Conservation (phyloP, 2,329 filamentous ascomycete genomes). For the Daldinia eschscholtzii region DNA sequence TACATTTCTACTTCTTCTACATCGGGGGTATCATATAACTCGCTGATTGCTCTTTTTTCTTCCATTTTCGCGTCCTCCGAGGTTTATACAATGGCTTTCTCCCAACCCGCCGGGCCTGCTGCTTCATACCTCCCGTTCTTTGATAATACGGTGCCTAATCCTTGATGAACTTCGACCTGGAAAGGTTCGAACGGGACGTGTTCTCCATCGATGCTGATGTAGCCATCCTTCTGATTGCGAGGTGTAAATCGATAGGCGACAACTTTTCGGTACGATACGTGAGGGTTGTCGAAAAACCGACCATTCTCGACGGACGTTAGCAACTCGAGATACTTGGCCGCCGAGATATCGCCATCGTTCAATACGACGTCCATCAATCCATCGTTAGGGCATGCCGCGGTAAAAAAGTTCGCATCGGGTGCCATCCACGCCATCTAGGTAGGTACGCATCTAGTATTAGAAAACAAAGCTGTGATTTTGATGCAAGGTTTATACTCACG, state of each 20-base stretch:
- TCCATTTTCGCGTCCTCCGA: not conserved
- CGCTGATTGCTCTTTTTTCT: conserved; percentile 14
- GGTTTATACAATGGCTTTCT: conserved; percentile 48
- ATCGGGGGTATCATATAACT: conserved; percentile 35
- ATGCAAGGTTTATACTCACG: conserved; percentile 59
- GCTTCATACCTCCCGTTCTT: conserved; percentile 80
- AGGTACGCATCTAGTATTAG: conserved; percentile 19
- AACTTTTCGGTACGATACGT: conserved; percentile 86
- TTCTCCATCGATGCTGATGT: conserved; percentile 96
- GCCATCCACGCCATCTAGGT: conserved; percentile 89
- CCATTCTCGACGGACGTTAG: conserved; percentile 79
- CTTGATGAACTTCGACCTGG: conserved; percentile 88
- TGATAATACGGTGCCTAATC: conserved; percentile 86
- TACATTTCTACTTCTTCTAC: conserved; percentile 11
- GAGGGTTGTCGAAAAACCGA: conserved; percentile 81
- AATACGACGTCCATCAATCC: conserved; percentile 88
- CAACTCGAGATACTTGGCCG: conserved; percentile 74
- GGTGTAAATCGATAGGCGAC: conserved; percentile 89
- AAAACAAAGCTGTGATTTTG: conserved; percentile 15
- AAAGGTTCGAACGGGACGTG: conserved; percentile 87
- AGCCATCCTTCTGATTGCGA: conserved; percentile 76
- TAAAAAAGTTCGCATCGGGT: conserved; percentile 87
- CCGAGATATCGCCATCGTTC: conserved; percentile 80
- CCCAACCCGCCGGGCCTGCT: conserved; percentile 66
- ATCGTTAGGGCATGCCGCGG: conserved; percentile 83